Percentiles rank a stretch among this genome's conserved stretches.
phyloP scores from a whole-genome alignment of 148 eudicot genomes.

The Rhododendron williamsianum region DNA sequence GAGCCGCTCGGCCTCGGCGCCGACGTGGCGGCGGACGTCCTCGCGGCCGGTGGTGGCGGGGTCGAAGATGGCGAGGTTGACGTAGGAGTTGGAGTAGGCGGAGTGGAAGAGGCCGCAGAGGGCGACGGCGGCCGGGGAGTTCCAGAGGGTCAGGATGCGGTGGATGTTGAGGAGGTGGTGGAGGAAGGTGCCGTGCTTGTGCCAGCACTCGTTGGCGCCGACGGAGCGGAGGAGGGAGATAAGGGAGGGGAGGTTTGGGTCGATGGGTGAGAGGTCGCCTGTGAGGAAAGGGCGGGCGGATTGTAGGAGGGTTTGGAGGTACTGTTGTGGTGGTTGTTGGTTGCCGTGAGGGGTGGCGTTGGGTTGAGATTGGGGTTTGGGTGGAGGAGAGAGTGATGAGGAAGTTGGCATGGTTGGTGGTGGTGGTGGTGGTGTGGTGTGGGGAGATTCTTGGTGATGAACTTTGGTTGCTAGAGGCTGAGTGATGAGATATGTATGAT shows the following conservation, averaged over 20 bases:
- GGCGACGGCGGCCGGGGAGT: conserved; percentile 20
- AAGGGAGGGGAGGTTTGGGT: conserved; percentile 46
- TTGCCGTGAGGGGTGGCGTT: neutral
- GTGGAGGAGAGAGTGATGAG: neutral
- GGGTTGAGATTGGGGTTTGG: neutral
- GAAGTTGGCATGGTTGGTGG: neutral
- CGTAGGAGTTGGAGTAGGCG: conserved; percentile 96
- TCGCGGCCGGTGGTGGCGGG: conserved; percentile 74
- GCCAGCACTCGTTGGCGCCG: conserved; percentile 98
- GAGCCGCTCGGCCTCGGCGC: conserved; percentile 54
- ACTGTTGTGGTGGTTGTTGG: neutral
- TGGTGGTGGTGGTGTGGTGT: neutral
- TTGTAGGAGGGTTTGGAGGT: conserved; percentile 27
- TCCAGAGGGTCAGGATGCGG: conserved; percentile 44
- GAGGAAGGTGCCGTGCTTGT: conserved; percentile 91
- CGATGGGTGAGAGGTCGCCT: conserved; percentile 55
- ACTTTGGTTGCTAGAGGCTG: no score
- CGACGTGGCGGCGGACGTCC: conserved; percentile 60
- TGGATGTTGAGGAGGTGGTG: conserved; percentile 68
- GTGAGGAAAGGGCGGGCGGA: conserved; percentile 71
- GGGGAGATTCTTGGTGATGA: no score
- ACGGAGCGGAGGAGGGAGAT: conserved; percentile 55
- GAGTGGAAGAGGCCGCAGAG: conserved; percentile 94
- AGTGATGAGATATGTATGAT: no score
- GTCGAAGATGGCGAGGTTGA: conserved; percentile 89